These are phyloP conservation scores for Pythium oligandrum DNA, from an alignment of 352 stramenopile genomes.

Conservation along the genomic window DNA sequence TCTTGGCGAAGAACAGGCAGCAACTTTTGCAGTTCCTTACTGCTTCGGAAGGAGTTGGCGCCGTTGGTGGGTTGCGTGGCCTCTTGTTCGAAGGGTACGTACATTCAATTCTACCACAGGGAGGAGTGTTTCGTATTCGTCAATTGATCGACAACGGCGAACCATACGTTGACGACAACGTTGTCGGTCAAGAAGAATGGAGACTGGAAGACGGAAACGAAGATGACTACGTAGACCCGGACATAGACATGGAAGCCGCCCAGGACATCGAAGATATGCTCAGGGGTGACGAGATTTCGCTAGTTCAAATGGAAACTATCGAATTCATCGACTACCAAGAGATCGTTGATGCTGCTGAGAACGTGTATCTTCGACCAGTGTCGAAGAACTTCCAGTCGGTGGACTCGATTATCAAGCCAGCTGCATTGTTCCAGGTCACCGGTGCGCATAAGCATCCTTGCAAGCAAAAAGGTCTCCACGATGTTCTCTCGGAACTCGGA, in stretches of 20 bases:
- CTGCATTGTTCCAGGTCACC: conserved; percentile 10
- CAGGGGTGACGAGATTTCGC: background rate
- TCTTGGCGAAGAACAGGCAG: conserved; percentile 10
- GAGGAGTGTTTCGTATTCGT: conserved; percentile 10
- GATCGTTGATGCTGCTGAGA: conserved; percentile 2
- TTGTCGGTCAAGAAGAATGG: conserved; percentile 4
- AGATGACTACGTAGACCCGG: conserved; percentile 5
- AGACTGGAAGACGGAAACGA: conserved; percentile 5
- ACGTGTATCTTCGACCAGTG: conserved; percentile 7
- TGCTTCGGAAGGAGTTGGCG: conserved; percentile 7
- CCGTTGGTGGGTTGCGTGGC: conserved; percentile 3
- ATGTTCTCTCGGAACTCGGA: conserved; percentile 8
- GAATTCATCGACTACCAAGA: conserved; percentile 6
- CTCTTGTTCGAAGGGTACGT: conserved; percentile 16
- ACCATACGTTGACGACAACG: conserved; percentile 1
- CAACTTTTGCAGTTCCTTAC: conserved; percentile 13
- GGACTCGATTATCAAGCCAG: conserved; percentile 11
- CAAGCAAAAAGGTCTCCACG: conserved; percentile 12
- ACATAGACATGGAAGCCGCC: conserved; percentile 3
- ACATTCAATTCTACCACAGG: conserved; percentile 10
- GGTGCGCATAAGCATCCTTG: conserved; percentile 9
- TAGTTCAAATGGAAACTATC: too few species aligned
- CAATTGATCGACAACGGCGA: conserved; percentile 9
- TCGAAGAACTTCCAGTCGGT: conserved; percentile 13
- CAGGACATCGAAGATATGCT: too few species aligned